phyloP scores from a whole-genome alignment of 176 grass and related monocot genomes.

The Urochloa ruziziensis region DNA sequence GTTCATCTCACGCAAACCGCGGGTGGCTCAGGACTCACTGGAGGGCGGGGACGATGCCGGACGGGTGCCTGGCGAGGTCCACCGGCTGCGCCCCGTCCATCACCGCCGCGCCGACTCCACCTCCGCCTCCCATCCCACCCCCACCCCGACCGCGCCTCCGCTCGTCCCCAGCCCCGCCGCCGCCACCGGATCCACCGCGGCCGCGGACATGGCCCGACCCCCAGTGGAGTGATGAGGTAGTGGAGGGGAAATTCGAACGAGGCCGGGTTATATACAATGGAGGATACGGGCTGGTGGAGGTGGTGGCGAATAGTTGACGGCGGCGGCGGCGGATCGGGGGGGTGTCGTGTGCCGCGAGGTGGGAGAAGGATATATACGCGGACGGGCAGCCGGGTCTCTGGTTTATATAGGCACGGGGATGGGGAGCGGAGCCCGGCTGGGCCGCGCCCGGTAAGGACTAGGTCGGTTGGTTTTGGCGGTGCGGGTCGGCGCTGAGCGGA shows the following conservation, averaged over 20 bases:
- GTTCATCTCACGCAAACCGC: neutral
- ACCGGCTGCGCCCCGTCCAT: constrained; percentile 22
- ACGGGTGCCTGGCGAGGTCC: constrained; percentile 42
- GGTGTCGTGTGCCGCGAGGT: neutral
- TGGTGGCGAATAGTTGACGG: neutral
- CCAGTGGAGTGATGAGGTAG: neutral
- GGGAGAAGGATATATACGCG: constrained; percentile 24
- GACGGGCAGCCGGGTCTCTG: neutral
- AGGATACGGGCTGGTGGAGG: neutral
- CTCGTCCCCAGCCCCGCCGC: constrained; percentile 26
- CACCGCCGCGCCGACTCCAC: neutral
- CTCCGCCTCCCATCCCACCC: neutral
- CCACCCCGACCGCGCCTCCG: neutral
- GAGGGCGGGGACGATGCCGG: constrained; percentile 55
- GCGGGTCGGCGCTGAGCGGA: neutral
- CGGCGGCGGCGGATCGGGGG: constrained; percentile 16
- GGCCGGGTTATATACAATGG: constrained; percentile 21
- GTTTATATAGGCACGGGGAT: constrained; percentile 12
- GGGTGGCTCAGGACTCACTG: constrained; percentile 49
- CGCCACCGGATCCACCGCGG: neutral
- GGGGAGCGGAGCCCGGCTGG: neutral
- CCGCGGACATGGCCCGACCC: constrained; percentile 1
- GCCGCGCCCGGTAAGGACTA: constrained; percentile 12
- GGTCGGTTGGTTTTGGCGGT: neutral
- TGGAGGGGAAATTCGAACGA: constrained; percentile 8